These are phyloP conservation scores for Monilinia fructicola DNA, from an alignment of 2,329 filamentous ascomycete genomes.

Conservation along the genomic window DNA sequence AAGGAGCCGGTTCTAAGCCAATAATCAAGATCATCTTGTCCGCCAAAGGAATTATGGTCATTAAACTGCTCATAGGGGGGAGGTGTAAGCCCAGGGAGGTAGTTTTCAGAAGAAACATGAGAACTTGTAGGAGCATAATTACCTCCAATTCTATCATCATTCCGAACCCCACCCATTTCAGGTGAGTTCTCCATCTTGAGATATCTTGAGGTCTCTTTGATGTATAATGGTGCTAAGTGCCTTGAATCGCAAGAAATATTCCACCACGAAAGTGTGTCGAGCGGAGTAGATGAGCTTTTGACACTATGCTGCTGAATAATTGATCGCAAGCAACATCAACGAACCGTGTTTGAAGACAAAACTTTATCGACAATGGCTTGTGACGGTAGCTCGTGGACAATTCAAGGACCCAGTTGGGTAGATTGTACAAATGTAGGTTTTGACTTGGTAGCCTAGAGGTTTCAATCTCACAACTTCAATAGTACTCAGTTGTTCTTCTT, in stretches of 20 bases:
- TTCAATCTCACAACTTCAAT: constrained; percentile 13
- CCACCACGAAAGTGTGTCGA: neutral
- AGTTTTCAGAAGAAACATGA: constrained; percentile 9
- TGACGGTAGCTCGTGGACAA: neutral
- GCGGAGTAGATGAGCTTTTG: neutral
- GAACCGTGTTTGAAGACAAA: neutral
- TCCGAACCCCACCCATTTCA: constrained; percentile 2
- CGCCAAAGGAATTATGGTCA: constrained; percentile 10
- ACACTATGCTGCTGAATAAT: neutral
- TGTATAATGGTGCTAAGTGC: neutral
- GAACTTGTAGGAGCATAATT: constrained; percentile 24
- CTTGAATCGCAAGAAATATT: constrained; percentile 14
- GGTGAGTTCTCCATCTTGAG: constrained; percentile 19
- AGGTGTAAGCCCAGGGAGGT: constrained; percentile 25
- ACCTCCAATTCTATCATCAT: constrained; percentile 20
- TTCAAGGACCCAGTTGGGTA: neutral
- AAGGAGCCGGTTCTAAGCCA: neutral
- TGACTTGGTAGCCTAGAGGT: constrained; percentile 18
- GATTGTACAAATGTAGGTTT: constrained; percentile 18
- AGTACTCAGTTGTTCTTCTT: constrained; percentile 6
- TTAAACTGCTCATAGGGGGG: constrained; percentile 24
- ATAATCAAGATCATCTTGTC: constrained; percentile 8
- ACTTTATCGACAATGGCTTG: constrained; percentile 4
- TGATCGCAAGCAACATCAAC: constrained; percentile 8
- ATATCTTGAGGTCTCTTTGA: constrained; percentile 21